A percentile compares a stretch with the other conserved stretches of the same genome.
phyloP scores from a whole-genome alignment of 2,329 filamentous ascomycete species.

The Penicillium sp. region DNA sequence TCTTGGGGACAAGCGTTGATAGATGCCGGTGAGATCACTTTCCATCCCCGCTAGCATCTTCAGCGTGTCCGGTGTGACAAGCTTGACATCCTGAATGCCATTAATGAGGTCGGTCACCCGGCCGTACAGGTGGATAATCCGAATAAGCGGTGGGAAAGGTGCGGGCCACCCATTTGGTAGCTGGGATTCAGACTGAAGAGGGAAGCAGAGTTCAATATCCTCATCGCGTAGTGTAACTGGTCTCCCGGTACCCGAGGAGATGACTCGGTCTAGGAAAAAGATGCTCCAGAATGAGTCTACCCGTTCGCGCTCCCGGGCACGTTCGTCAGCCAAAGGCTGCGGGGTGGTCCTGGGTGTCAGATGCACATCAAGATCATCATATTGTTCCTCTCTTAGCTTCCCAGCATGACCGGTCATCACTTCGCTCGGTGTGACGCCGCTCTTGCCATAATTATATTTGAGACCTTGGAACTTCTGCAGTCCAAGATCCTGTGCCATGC shows the following conservation, averaged over 20 bases:
- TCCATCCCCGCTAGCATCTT: conserved; percentile 74
- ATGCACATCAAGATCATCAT: conserved; percentile 42
- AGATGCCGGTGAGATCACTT: conserved; percentile 68
- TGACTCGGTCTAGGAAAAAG: conserved; percentile 81
- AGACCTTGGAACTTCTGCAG: conserved; percentile 79
- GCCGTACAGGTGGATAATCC: conserved; percentile 83
- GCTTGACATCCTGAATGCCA: conserved; percentile 68
- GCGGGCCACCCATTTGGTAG: conserved; percentile 65
- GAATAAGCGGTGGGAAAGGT: conserved; percentile 74
- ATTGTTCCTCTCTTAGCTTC: conserved; percentile 45
- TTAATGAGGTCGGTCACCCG: conserved; percentile 81
- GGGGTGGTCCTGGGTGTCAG: conserved; percentile 25
- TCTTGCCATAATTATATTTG: conserved; percentile 52
- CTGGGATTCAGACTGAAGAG: conserved; percentile 52
- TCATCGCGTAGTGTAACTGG: conserved; percentile 80
- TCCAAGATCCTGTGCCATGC: conserved; percentile 76
- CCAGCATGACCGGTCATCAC: conserved; percentile 47
- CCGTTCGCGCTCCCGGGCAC: conserved; percentile 72
- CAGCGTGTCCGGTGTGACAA: conserved; percentile 72
- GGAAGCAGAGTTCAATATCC: conserved; percentile 77
- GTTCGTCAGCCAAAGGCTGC: conserved; percentile 52
- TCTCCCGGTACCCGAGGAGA: conserved; percentile 81
- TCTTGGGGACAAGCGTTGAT: conserved; percentile 70
- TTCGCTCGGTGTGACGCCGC: conserved; percentile 55
- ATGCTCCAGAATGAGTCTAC: conserved; percentile 89